These are phyloP conservation scores for Euphorbia celastroides DNA, from an alignment of 441 rosid species.

Conservation along the genomic window DNA sequence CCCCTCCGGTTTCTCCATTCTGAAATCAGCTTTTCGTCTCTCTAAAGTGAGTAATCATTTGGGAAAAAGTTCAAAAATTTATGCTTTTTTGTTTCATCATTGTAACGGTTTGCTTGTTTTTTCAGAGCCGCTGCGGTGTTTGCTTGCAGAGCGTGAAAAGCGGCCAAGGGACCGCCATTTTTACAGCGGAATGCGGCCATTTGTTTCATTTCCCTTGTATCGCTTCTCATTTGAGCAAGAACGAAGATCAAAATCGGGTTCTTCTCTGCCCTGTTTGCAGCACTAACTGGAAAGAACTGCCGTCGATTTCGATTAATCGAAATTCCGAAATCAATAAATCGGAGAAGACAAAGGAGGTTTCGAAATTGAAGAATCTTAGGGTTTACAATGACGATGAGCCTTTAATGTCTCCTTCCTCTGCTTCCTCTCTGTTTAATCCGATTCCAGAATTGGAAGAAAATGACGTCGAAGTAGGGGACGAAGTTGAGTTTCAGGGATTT, in stretches of 20 bases:
- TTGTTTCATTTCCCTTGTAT: slow-evolving; percentile 76
- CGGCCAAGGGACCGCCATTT: slow-evolving; percentile 75
- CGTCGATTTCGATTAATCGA: slow-evolving; percentile 30
- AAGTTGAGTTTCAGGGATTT: slow-evolving; percentile 53
- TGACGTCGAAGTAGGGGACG: slow-evolving; percentile 32
- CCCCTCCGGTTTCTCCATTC: slow-evolving; percentile 63
- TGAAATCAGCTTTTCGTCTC: slow-evolving; percentile 56
- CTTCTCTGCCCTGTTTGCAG: slow-evolving; percentile 66
- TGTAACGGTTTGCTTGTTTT: background rate
- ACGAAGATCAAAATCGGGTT: slow-evolving; percentile 15
- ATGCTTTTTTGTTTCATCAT: background rate
- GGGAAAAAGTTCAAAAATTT: background rate
- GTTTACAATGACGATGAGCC: slow-evolving; percentile 86
- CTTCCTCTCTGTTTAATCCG: slow-evolving; percentile 52
- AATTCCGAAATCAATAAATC: slow-evolving; percentile 12
- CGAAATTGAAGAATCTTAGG: slow-evolving; percentile 36
- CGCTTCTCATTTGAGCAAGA: slow-evolving; percentile 38
- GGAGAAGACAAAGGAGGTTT: slow-evolving; percentile 20
- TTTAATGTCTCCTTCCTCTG: slow-evolving; percentile 51
- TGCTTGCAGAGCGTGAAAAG: slow-evolving; percentile 55
- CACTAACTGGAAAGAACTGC: slow-evolving; percentile 56
- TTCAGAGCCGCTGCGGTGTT: slow-evolving; percentile 64
- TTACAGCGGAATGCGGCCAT: slow-evolving; percentile 85
- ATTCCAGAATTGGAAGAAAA: slow-evolving; percentile 69
- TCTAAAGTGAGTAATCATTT: slow-evolving; percentile 40